Percentiles rank a stretch among this genome's conserved stretches.
phyloP scores from a whole-genome alignment of 2,329 filamentous ascomycete genomes.

The Pezizomycotina sp. region DNA sequence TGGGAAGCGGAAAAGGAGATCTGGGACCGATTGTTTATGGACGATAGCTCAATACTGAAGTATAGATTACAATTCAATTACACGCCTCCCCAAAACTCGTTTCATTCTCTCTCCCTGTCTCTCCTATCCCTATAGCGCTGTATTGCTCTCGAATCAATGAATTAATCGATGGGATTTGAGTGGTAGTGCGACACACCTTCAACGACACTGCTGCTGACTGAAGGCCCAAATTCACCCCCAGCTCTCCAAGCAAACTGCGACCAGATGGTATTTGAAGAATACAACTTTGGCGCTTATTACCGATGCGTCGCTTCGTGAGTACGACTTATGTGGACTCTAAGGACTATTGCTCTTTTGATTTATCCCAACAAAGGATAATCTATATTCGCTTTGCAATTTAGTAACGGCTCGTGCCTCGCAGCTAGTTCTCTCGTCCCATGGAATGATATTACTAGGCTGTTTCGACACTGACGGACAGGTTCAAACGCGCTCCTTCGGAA shows the following conservation, averaged over 20 bases:
- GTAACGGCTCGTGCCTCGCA: conserved; percentile 27
- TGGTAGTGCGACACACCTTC: conserved; percentile 53
- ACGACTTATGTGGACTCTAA: conserved; percentile 2
- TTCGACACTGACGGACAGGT: conserved; percentile 37
- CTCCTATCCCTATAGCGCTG: no score
- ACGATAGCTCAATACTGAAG: conserved; percentile 45
- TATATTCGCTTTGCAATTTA: background rate
- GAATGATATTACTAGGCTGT: conserved; percentile 53
- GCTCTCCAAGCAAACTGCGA: conserved; percentile 78
- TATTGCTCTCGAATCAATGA: no score
- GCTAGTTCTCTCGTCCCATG: conserved; percentile 66
- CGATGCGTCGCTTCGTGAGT: conserved; percentile 49
- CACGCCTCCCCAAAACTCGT: no score
- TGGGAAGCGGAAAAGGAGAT: conserved; percentile 94
- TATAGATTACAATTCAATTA: no score
- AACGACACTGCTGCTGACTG: conserved; percentile 69
- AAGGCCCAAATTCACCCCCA: conserved; percentile 68
- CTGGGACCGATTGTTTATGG: conserved; percentile 80
- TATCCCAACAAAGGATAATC: conserved; percentile 9
- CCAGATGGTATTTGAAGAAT: conserved; percentile 95
- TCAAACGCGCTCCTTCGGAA: conserved; percentile 46
- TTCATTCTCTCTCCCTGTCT: no score
- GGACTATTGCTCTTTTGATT: background rate
- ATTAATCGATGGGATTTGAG: no score
- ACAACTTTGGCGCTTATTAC: conserved; percentile 75